A percentile compares a stretch with the other conserved stretches of the same genome.
These are phyloP conservation scores for Aurantiochytrium sp. DNA, from an alignment of 108 stramenopile genomes.

Conservation along the genomic window DNA sequence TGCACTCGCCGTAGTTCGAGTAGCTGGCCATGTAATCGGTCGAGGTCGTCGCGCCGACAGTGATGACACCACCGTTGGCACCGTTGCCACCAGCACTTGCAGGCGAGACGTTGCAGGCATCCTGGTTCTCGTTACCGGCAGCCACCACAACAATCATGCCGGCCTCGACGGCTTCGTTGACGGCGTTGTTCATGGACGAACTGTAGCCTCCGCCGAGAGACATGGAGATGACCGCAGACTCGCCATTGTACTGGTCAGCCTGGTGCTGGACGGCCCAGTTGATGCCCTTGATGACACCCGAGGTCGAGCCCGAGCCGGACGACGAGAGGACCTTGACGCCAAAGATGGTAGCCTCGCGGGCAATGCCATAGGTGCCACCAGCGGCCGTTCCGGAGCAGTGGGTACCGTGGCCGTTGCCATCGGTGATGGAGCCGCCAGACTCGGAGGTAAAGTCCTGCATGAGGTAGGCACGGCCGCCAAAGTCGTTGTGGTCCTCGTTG, in stretches of 20 bases:
- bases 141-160: constrained; percentile 23
- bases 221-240: not conserved
- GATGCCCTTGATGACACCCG: not conserved
- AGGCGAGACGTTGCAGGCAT: constrained; percentile 21
- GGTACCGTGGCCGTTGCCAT: constrained; percentile 24
- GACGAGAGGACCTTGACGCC: constrained; percentile 2
- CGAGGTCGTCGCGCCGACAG: not conserved
- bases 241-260: not conserved
- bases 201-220: constrained; percentile 11
- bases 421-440: not conserved
- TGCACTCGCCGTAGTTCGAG: constrained; percentile 22
- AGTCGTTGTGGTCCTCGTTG: not conserved
- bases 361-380: not conserved
- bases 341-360: not conserved
- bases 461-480: not conserved
- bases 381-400: constrained; percentile 28
- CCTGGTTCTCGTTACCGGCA: constrained; percentile 18
- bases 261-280: not conserved
- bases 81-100: not conserved
- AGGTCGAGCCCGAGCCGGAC: not conserved
- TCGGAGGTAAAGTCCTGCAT: not conserved
- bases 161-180: not conserved
- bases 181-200: not conserved
- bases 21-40: not conserved
- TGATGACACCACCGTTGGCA: not conserved